A percentile compares a stretch with the other conserved stretches of the same genome.
Evolutionary conservation across 2,329 filamentous ascomycete genomes (phyloP).

Genomic region (Penicillium expansum): DNA sequence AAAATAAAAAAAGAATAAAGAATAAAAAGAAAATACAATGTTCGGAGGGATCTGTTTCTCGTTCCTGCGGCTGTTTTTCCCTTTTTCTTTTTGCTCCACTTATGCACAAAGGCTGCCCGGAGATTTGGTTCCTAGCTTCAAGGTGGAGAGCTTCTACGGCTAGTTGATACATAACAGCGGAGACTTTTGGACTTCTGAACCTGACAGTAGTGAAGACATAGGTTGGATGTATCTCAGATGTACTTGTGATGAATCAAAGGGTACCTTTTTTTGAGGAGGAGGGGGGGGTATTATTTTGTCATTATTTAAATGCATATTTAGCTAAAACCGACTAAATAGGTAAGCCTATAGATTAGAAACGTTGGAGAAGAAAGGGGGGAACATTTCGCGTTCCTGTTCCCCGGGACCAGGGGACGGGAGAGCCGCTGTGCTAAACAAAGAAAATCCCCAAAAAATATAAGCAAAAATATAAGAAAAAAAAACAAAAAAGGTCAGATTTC

Average conservation of each 20-base stretch:
- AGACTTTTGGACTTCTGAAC: constrained; percentile 15
- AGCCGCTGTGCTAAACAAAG: constrained; percentile 34
- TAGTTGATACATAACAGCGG: constrained; percentile 8
- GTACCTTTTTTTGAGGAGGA: no score
- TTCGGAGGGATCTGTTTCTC: constrained; percentile 32
- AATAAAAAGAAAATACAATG: constrained; percentile 10
- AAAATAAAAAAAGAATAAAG: constrained; percentile 9
- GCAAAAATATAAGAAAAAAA: constrained; percentile 4
- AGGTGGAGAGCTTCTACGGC: constrained; percentile 18
- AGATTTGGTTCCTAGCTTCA: constrained; percentile 31
- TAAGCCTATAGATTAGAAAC: constrained; percentile 9
- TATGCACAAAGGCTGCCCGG: constrained; percentile 30
- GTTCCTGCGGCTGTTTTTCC: constrained; percentile 30
- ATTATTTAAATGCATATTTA: no score
- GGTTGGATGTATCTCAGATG: constrained; percentile 18
- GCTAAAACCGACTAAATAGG: no score
- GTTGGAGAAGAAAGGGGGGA: constrained; percentile 29
- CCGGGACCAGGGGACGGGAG: constrained; percentile 34
- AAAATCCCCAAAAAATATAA: constrained; percentile 15
- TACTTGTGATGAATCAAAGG: constrained; percentile 23
- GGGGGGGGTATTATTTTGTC: no score
- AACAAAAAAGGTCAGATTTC: no score
- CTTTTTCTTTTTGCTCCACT: constrained; percentile 24
- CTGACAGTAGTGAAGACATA: not conserved
- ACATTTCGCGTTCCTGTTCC: constrained; percentile 29